Conservation (phyloP, 2,329 filamentous ascomycete genomes). For the Fusarium tjaetaba region DNA sequence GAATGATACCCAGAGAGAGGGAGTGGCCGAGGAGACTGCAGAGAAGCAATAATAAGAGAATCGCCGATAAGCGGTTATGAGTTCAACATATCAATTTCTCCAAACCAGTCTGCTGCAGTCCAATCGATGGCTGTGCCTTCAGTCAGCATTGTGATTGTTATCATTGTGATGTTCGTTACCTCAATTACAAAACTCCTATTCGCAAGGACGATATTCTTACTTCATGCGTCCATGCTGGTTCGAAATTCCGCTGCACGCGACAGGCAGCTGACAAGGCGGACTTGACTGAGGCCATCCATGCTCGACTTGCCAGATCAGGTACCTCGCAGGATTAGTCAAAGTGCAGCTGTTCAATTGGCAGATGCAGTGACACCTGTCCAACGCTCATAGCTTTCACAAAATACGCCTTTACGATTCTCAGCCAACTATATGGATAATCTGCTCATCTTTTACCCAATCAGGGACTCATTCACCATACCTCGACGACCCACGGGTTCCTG, state of each 20-base stretch:
- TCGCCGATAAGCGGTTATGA: slow-evolving; percentile 2
- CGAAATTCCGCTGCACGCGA: slow-evolving; percentile 5
- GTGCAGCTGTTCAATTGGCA: slow-evolving; percentile 31
- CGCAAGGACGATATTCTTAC: background rate
- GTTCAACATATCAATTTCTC: background rate
- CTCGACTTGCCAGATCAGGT: slow-evolving; percentile 29
- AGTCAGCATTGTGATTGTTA: slow-evolving; percentile 4
- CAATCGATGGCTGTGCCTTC: background rate
- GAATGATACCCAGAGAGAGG: slow-evolving; percentile 37
- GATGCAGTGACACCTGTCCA: slow-evolving; percentile 36
- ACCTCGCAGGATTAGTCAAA: slow-evolving; percentile 25
- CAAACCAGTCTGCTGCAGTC: background rate
- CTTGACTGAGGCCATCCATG: slow-evolving; percentile 22
- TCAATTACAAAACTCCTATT: slow-evolving; percentile 4
- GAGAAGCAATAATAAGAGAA: slow-evolving; percentile 29
- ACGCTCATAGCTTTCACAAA: slow-evolving; percentile 28
- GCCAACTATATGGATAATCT: slow-evolving; percentile 25
- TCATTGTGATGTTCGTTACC: slow-evolving; percentile 1
- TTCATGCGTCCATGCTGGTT: slow-evolving; percentile 5
- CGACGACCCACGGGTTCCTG: slow-evolving; percentile 14
- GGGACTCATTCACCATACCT: background rate
- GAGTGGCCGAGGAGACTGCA: slow-evolving; percentile 18
- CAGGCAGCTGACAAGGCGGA: slow-evolving; percentile 34
- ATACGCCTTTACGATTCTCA: background rate
- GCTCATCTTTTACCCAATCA: slow-evolving; percentile 19